These are phyloP conservation scores for Acanthamoeba triangularis DNA, from an alignment of 208 protist species.

Conservation along the genomic window DNA sequence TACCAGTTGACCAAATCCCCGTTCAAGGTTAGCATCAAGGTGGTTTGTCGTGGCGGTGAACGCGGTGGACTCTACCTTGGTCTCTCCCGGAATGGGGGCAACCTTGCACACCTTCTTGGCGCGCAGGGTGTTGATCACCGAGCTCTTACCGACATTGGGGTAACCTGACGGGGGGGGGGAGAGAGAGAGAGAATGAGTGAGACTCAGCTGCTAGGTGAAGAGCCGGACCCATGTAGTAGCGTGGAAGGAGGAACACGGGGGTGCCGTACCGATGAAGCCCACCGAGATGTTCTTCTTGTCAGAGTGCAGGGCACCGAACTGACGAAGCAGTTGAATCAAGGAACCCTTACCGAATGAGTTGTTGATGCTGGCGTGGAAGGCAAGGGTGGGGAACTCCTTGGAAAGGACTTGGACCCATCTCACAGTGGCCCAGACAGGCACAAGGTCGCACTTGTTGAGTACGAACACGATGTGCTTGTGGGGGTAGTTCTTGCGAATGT, in stretches of 20 bases:
- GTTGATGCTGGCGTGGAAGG: conserved; percentile 99
- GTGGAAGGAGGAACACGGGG: too few species aligned
- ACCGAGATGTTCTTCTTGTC: conserved; percentile 96
- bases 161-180: conserved; percentile 10
- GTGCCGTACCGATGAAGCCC: conserved; percentile 95
- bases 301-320: conserved; percentile 92
- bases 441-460: conserved; percentile 99
- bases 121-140: conserved; percentile 99
- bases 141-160: conserved; percentile 99
- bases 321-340: conserved; percentile 99
- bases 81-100: conserved; percentile 99
- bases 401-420: conserved; percentile 98
- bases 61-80: conserved; percentile 93
- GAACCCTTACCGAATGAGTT: conserved; percentile 99
- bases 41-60: background rate
- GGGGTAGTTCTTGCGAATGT: conserved; percentile 96
- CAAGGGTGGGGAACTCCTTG: conserved; percentile 99
- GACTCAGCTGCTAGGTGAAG: too few species aligned
- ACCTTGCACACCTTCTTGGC: conserved; percentile 99
- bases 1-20: background rate
- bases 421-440: conserved; percentile 98
- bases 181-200: background rate
- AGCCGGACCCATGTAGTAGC: too few species aligned
- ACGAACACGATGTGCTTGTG: conserved; percentile 99
- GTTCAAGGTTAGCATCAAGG: background rate